phyloP scores from a whole-genome alignment of 2,329 filamentous ascomycete genomes.

The Aspergillus alliaceus region DNA sequence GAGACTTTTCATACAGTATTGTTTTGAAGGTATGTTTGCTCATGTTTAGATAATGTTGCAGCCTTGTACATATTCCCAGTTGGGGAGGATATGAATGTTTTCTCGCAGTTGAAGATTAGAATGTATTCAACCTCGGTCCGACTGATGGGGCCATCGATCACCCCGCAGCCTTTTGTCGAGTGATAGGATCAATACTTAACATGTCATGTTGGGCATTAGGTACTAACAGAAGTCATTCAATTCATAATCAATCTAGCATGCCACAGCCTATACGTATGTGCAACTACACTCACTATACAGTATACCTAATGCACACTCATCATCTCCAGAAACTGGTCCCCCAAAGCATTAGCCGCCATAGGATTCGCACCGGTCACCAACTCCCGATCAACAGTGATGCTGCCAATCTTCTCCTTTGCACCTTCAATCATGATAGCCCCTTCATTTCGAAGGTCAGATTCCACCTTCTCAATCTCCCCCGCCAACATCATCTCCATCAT shows the following conservation, averaged over 20 bases:
- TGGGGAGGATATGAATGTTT: neutral
- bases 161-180: too few relatives aligned
- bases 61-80: neutral
- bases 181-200: too few relatives aligned
- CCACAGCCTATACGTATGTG: too few relatives aligned
- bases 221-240: too few relatives aligned
- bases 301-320: slow-evolving; percentile 24
- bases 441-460: slow-evolving; percentile 36
- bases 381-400: slow-evolving; percentile 46
- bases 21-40: neutral
- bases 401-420: slow-evolving; percentile 38
- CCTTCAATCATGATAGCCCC: slow-evolving; percentile 49
- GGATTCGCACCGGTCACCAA: slow-evolving; percentile 37
- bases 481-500: slow-evolving; percentile 47
- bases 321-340: slow-evolving; percentile 35
- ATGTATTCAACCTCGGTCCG: neutral
- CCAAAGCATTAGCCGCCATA: slow-evolving; percentile 31
- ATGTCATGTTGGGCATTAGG: too few relatives aligned
- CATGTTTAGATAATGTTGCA: neutral
- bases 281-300: too few relatives aligned
- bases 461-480: slow-evolving; percentile 47
- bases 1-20: neutral
- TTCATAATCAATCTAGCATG: too few relatives aligned
- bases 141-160: neutral
- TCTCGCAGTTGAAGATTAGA: neutral